Conservation (phyloP, 2,329 filamentous ascomycete species). For the Drechslerella stenobrocha region DNA sequence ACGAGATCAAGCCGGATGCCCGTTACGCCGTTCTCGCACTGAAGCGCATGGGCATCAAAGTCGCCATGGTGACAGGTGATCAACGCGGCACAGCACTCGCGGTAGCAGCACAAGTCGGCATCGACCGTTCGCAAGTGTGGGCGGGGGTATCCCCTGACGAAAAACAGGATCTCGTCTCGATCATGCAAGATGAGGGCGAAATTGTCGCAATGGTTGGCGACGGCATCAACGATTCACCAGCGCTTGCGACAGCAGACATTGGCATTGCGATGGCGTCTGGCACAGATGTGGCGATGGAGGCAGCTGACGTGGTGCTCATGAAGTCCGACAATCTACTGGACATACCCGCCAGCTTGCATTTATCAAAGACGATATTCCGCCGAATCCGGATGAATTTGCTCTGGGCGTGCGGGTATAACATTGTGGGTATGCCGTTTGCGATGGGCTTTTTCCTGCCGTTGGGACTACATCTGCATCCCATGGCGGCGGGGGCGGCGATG, state of each 20-base stretch:
- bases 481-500: constrained; percentile 95
- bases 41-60: constrained; percentile 79
- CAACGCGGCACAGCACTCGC: constrained; percentile 80
- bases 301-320: constrained; percentile 95
- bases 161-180: constrained; percentile 81
- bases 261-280: constrained; percentile 91
- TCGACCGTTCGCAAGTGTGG: constrained; percentile 72
- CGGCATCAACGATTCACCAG: constrained; percentile 97
- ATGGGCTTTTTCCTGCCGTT: constrained; percentile 95
- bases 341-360: constrained; percentile 81
- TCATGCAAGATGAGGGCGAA: constrained; percentile 73
- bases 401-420: constrained; percentile 93
- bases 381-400: constrained; percentile 91
- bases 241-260: constrained; percentile 86
- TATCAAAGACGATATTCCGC: constrained; percentile 81
- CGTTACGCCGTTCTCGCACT: constrained; percentile 78
- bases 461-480: constrained; percentile 83
- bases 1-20: constrained; percentile 88
- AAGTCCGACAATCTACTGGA: constrained; percentile 85
- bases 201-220: constrained; percentile 96
- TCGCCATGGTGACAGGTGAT: constrained; percentile 92
- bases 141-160: constrained; percentile 88
- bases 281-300: constrained; percentile 97
- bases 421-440: constrained; percentile 87
- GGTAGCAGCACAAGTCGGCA: constrained; percentile 80